A percentile compares a stretch with the other conserved stretches of the same genome.
phyloP scores from a whole-genome alignment of 305 asterid genomes.

The Striga hermonthica region DNA sequence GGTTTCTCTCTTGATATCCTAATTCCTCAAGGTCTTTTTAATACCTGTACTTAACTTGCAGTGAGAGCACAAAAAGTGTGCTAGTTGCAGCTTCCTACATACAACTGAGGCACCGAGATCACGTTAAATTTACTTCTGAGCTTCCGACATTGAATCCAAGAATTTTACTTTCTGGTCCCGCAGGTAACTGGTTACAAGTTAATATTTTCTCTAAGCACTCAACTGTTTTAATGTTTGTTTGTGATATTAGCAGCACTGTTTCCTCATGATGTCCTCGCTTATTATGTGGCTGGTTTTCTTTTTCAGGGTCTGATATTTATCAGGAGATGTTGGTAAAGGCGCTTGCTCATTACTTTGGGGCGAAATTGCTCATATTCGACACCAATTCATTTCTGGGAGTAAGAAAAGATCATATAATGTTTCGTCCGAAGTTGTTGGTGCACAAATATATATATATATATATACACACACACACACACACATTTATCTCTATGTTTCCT shows the following conservation, averaged over 20 bases:
- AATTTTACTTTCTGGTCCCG: conserved; percentile 86
- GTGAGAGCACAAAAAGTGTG: conserved; percentile 80
- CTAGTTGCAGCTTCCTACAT: conserved; percentile 82
- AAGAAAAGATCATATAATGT: conserved; percentile 35
- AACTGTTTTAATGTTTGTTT: conserved; percentile 23
- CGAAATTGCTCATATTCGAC: conserved; percentile 78
- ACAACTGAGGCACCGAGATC: conserved; percentile 72
- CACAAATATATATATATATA: neutral
- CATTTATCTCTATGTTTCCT: neutral
- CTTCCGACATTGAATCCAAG: conserved; percentile 79
- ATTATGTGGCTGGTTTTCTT: conserved; percentile 28
- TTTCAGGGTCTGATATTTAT: conserved; percentile 84
- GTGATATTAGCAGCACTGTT: conserved; percentile 27
- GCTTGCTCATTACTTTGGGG: conserved; percentile 79
- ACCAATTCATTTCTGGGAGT: conserved; percentile 69
- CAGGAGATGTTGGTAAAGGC: conserved; percentile 93
- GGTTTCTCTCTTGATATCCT: conserved; percentile 20
- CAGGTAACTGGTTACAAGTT: conserved; percentile 51
- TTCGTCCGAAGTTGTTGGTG: conserved; percentile 28
- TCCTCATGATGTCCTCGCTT: neutral
- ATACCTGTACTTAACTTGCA: conserved; percentile 42
- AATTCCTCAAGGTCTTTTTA: conserved; percentile 25
- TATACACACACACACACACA: too few species aligned
- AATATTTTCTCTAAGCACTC: conserved; percentile 10
- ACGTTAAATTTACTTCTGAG: conserved; percentile 64